phyloP scores from a whole-genome alignment of 257 asterid genomes.

The Fraxinus cuspidata region DNA sequence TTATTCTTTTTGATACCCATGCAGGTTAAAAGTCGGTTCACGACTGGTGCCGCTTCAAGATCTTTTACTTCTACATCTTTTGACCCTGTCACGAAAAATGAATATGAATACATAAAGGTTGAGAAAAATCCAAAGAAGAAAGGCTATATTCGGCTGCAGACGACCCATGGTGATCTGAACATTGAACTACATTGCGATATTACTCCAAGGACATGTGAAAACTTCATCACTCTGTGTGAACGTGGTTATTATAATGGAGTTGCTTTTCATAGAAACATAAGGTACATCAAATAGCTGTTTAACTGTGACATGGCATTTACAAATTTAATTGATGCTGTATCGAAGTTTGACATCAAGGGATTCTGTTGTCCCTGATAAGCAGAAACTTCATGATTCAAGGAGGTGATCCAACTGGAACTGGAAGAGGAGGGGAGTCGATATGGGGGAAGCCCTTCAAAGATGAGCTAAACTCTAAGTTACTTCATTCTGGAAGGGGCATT shows the following conservation, averaged over 20 bases:
- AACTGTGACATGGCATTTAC: conserved; percentile 2
- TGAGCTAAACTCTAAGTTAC: conserved; percentile 89
- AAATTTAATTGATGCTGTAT: neutral
- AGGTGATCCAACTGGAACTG: conserved; percentile 98
- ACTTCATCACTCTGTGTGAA: conserved; percentile 80
- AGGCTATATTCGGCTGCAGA: conserved; percentile 83
- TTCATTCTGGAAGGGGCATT: conserved; percentile 96
- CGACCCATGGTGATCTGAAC: conserved; percentile 94
- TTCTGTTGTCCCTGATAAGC: conserved; percentile 30
- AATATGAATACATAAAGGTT: conserved; percentile 84
- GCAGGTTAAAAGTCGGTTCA: conserved; percentile 92
- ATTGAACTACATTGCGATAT: conserved; percentile 98
- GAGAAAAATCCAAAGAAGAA: conserved; percentile 95
- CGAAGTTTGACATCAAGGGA: conserved; percentile 17
- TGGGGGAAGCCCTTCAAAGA: conserved; percentile 96
- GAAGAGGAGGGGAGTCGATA: conserved; percentile 93
- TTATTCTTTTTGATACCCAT: conserved; percentile 25
- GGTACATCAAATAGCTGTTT: conserved; percentile 43
- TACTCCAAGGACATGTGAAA: conserved; percentile 89
- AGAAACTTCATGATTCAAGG: conserved; percentile 99
- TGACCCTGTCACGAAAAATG: conserved; percentile 85
- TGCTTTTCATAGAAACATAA: conserved; percentile 83
- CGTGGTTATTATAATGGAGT: conserved; percentile 94
- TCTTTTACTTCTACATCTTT: conserved; percentile 95
- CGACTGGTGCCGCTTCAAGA: conserved; percentile 96